Percentiles rank a stretch among this genome's conserved stretches.
Conservation (phyloP, 2,329 filamentous ascomycete genomes). For the Emmonsiellopsis sp. region DNA sequence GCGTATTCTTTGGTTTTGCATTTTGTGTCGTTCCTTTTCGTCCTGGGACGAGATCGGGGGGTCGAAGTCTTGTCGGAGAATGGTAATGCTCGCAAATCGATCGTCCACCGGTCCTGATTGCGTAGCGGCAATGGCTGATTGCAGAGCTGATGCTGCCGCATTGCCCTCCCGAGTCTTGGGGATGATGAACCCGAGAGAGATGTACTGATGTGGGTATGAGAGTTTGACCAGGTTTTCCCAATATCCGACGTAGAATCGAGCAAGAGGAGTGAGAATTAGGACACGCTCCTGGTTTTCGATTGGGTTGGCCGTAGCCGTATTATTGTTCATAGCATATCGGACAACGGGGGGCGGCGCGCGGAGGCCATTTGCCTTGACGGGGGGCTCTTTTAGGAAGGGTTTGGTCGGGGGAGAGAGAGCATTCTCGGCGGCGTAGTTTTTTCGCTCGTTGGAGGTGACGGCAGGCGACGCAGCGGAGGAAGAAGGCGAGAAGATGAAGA, state of each 20-base stretch:
- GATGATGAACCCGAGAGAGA: constrained; percentile 91
- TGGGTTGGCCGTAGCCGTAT: constrained; percentile 72
- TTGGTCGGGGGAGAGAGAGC: constrained; percentile 65
- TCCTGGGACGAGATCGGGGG: constrained; percentile 69
- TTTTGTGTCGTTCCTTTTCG: constrained; percentile 83
- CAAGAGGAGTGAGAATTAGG: constrained; percentile 85
- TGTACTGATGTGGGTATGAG: constrained; percentile 84
- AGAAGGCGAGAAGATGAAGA: constrained; percentile 53
- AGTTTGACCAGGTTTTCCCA: constrained; percentile 88
- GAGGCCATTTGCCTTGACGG: constrained; percentile 36
- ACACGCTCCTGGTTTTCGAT: constrained; percentile 73
- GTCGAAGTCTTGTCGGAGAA: constrained; percentile 91
- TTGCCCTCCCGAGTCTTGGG: constrained; percentile 92
- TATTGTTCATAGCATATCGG: constrained; percentile 90
- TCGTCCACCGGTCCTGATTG: constrained; percentile 73
- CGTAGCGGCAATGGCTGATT: constrained; percentile 75
- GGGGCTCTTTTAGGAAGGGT: constrained; percentile 60
- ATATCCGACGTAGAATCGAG: constrained; percentile 86
- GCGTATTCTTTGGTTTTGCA: constrained; percentile 77
- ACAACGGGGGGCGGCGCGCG: constrained; percentile 70
- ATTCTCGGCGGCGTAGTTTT: constrained; percentile 55
- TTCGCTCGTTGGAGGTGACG: constrained; percentile 41
- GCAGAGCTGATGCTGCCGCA: constrained; percentile 69
- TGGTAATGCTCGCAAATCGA: constrained; percentile 87
- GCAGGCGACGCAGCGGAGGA: constrained; percentile 40